These are phyloP conservation scores for Sonneratia caseolaris DNA, from an alignment of 345 rosid species.

Conservation along the genomic window DNA sequence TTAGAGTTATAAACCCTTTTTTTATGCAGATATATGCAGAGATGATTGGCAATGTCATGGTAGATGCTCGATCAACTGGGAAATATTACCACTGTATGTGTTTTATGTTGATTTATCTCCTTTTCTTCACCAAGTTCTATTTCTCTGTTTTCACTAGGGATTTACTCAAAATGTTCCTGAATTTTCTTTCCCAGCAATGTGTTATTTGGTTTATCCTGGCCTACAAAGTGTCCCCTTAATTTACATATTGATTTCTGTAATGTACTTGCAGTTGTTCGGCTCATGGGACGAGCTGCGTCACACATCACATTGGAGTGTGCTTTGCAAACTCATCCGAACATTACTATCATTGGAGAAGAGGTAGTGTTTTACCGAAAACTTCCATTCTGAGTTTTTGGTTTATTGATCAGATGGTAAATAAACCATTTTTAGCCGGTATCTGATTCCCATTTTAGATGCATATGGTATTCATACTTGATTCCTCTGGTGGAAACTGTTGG, in stretches of 20 bases:
- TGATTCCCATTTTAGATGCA: not conserved
- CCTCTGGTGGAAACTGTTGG: not conserved
- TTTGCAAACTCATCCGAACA: constrained; percentile 93
- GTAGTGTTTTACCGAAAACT: constrained; percentile 18
- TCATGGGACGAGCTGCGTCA: constrained; percentile 99
- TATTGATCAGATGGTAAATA: not conserved
- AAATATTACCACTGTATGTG: constrained; percentile 95
- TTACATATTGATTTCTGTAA: not conserved
- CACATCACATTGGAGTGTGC: constrained; percentile 98
- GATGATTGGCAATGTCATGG: constrained; percentile 99
- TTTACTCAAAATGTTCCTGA: not conserved
- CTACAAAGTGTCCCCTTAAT: not conserved
- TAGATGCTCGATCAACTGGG: constrained; percentile 97
- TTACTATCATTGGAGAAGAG: constrained; percentile 95
- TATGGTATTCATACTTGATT: not conserved
- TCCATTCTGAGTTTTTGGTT: not conserved
- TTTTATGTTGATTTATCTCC: not conserved
- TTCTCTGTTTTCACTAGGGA: not conserved
- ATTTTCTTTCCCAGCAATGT: not conserved
- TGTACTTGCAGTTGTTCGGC: constrained; percentile 67
- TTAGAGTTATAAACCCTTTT: not conserved
- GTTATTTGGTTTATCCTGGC: not conserved
- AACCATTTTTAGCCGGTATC: not conserved
- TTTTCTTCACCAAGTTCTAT: not conserved
- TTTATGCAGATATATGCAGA: constrained; percentile 79